Base-by-base conservation (phyloP, 345 rosid genomes). In the Chamaenerion angustifolium region DNA sequence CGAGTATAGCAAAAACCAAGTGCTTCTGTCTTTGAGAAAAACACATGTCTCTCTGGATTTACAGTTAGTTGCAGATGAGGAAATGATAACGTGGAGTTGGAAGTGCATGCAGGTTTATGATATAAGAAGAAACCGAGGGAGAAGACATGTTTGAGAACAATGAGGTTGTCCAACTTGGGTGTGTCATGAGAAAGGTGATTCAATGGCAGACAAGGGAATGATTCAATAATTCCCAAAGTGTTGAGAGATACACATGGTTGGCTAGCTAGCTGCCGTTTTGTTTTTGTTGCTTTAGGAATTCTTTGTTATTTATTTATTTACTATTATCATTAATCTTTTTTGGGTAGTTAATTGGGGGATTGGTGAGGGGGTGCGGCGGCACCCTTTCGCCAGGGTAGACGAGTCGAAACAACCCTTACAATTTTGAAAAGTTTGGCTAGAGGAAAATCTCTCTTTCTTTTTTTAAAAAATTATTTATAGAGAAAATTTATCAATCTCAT, bases 171-270 rank as follows among this genome's bases (percentile, higher is more conserved):
- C 65, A 87, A 76, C 76, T 79, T 80, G 57, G 46, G 93, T 72
- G 56, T 79, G 79, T 73, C 69, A 55, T 70, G 69, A 76, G 65
- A 85, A 82, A 82, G 85, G 42, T 74, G 62, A 65, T 54, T 51
- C 71, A 75, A 58, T 77, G 88, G 83, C 88, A 79, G 95, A 89
- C 95, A 85, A 67, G 11, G 66, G 51, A 49, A 46, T 48, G 66
- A 63, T 69, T 78, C 58, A 79, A 76, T 69, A 66, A 68, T 63
- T 61, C 42, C 62, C 45, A 4, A 21, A 21, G n/a, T n/a, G n/a
- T 17, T 13, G 43, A 54, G 16, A 11, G 40, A 46, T 42, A 45
- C 43, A 46, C 12, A 31, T 51, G 41, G 14, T 40, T 57, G 64
- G 64, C 40, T 41, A 15, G 35, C 45, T 23, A 31, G 37, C 37